A percentile compares a stretch with the other conserved stretches of the same genome.
Conservation (phyloP, 805 yeast genomes). For the Candida michaelii region DNA sequence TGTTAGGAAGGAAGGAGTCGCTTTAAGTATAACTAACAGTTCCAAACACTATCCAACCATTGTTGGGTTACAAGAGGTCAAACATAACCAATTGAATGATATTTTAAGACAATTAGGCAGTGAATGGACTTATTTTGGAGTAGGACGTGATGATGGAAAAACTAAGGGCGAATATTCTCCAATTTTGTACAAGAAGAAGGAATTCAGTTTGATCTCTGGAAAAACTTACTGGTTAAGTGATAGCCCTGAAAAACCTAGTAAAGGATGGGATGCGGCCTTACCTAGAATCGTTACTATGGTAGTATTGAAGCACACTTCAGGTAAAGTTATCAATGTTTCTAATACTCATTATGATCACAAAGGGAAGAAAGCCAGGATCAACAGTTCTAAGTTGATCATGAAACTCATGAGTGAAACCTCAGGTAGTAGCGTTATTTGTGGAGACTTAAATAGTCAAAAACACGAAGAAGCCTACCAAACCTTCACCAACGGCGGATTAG, state of each 20-base stretch:
- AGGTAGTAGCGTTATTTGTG: constrained; percentile 30
- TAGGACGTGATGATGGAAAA: constrained; percentile 31
- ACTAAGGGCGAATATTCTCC: constrained; percentile 30
- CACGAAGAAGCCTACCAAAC: constrained; percentile 35
- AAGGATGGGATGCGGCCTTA: constrained; percentile 50
- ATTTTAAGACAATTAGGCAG: constrained; percentile 23
- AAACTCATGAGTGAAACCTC: constrained; percentile 24
- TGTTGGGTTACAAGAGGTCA: constrained; percentile 42
- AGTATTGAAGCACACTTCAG: constrained; percentile 24
- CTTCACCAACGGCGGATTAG: constrained; percentile 22
- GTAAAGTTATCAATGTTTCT: constrained; percentile 27
- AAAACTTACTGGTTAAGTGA: constrained; percentile 28
- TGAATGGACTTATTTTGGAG: constrained; percentile 28
- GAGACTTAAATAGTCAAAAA: constrained; percentile 39
- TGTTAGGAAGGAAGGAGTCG: constrained; percentile 37
- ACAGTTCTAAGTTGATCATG: constrained; percentile 30
- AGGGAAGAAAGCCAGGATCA: constrained; percentile 32
- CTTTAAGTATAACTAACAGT: constrained; percentile 34
- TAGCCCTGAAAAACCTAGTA: constrained; percentile 26
- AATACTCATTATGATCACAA: constrained; percentile 43
- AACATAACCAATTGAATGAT: constrained; percentile 35
- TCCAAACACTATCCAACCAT: constrained; percentile 29
- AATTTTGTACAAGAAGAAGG: constrained; percentile 21
- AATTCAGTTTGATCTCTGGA: constrained; percentile 24
- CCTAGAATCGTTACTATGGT: constrained; percentile 40